A percentile compares a stretch with the other conserved stretches of the same genome.
phyloP scores from a whole-genome alignment of 169 alveolate species.

The Cryptosporidium baileyi region DNA sequence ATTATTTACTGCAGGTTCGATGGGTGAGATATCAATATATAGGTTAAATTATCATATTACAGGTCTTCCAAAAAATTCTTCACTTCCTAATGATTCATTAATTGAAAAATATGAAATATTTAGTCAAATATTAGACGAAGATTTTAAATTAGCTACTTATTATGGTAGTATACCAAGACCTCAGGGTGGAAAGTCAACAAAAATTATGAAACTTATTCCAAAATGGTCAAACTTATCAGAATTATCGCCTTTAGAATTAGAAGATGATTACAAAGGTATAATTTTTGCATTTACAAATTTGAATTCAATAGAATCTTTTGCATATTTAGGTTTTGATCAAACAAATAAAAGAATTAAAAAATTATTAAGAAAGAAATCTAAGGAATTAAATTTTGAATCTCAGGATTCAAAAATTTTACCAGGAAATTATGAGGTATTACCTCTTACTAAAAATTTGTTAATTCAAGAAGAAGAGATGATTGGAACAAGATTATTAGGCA shows the following conservation, averaged over 20 bases:
- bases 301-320: constrained; percentile 50
- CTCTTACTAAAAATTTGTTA: constrained; percentile 6
- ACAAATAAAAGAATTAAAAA: constrained; percentile 48
- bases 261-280: constrained; percentile 34
- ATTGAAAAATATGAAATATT: constrained; percentile 7
- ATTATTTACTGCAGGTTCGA: constrained; percentile 66
- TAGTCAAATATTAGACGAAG: constrained; percentile 22
- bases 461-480: constrained; percentile 61
- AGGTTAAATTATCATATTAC: constrained; percentile 69
- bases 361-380: constrained; percentile 3
- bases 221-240: constrained; percentile 66
- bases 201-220: constrained; percentile 61
- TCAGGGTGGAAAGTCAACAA: constrained; percentile 46
- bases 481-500: constrained; percentile 47
- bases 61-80: constrained; percentile 22
- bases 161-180: constrained; percentile 70
- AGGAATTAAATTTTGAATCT: constrained; percentile 19
- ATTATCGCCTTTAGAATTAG: neutral
- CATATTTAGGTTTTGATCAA: constrained; percentile 23
- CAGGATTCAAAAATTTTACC: neutral
- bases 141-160: constrained; percentile 45
- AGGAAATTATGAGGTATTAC: constrained; percentile 32
- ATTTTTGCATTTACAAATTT: constrained; percentile 41
- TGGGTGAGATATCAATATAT: constrained; percentile 71
- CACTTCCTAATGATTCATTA: constrained; percentile 48